Base-by-base conservation (phyloP, 2,329 filamentous ascomycete genomes). In the Gnomoniopsis sp. region DNA sequence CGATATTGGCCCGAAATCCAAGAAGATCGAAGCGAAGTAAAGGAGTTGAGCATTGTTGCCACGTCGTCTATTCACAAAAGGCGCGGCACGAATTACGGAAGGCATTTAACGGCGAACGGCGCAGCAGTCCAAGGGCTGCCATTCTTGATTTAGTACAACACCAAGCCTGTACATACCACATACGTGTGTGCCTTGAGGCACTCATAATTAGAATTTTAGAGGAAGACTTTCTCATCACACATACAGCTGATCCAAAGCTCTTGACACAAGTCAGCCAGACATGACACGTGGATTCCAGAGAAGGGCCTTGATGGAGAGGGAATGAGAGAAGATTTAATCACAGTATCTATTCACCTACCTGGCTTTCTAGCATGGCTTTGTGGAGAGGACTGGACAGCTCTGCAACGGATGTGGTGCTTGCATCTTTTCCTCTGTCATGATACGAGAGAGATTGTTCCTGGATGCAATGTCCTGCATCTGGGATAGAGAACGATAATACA, bases 61-160 rank as follows among this genome's bases (percentile, higher is more conserved):
- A 22, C 15, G 23, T 12, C 7, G 22, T 43, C 38, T 54, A 17
- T 33, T n/a, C 30, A 19, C 33, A n/a, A 17, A 21, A 34, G 22
- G 14, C 49, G 33, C 46, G 46, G 55, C 48, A 52, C 49, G 15
- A n/a, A 46, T 14, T 41, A 34, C 12, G 26, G 23, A 21, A 12
- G 26, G 57, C 53, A 58, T 59, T 59, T 57, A 56, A 30, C 23
- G 60, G 53, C 57, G 57, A 56, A 62, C 41, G 57, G 57, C 60
- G 60, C 57, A 59, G 58, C 23, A 54, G 52, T 48, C n/a, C 19
- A 38, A 17, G 53, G n/a, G 50, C 30, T 53, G 38, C 51, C 46
- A 34, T 34, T 36, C 34, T 33, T 22, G 44, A 51, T 58, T 54
- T 53, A 59, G 57, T n/a, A n/a, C 14, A 49, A 49, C 43, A 58